Evolutionary conservation across 176 grass and related monocot genomes (phyloP).

Genomic region (Carex littledalei): DNA sequence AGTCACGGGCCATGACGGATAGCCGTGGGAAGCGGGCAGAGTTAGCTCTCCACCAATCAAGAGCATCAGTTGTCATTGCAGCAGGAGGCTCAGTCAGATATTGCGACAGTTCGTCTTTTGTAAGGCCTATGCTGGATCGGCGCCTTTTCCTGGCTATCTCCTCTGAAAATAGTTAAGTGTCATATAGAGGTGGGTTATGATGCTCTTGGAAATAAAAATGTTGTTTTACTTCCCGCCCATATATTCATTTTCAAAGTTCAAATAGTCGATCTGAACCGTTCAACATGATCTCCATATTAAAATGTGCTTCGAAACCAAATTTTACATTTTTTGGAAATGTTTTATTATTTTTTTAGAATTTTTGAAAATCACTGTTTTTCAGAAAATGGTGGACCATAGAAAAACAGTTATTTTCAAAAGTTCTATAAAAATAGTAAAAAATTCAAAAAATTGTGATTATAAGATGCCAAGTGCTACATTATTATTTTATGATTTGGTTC

Average conservation of each 20-base stretch:
- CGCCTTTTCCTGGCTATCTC: constrained; percentile 85
- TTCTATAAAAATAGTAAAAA: too few species aligned
- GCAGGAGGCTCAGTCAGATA: constrained; percentile 65
- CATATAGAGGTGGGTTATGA: background rate
- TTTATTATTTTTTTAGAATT: too few species aligned
- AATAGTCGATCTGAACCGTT: too few species aligned
- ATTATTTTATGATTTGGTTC: background rate
- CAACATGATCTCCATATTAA: too few species aligned
- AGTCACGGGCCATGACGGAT: constrained; percentile 87
- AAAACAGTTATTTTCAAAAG: too few species aligned
- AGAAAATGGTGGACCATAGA: too few species aligned
- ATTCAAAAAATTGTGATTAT: background rate
- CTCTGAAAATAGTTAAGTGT: constrained; percentile 24
- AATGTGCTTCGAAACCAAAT: too few species aligned
- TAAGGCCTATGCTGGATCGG: constrained; percentile 42
- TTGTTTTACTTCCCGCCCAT: too few species aligned
- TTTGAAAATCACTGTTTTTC: too few species aligned
- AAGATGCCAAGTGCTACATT: background rate
- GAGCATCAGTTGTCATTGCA: constrained; percentile 58
- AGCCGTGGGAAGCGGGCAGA: constrained; percentile 71
- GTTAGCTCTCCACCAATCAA: constrained; percentile 91
- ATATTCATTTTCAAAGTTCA: too few species aligned
- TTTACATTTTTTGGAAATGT: too few species aligned
- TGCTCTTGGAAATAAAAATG: too few species aligned
- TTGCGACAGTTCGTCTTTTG: constrained; percentile 77